A percentile compares a stretch with the other conserved stretches of the same genome.
phyloP scores from a whole-genome alignment of 305 asterid species.

The Fraxinus paxiana region DNA sequence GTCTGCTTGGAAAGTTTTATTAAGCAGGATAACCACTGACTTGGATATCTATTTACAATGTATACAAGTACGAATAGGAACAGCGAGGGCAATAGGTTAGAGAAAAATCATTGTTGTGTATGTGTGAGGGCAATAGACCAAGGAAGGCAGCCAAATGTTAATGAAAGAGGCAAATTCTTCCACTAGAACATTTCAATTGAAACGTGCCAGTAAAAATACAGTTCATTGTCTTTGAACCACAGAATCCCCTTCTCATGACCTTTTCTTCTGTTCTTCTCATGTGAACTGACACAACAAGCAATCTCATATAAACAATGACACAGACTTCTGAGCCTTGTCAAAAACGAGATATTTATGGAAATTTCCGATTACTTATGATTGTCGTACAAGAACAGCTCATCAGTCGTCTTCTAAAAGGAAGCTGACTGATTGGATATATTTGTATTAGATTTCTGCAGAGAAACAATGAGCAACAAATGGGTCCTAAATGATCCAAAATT shows the following conservation, averaged over 20 bases:
- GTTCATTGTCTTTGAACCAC: neutral
- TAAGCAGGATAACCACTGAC: neutral
- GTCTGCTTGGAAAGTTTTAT: neutral
- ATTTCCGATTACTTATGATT: neutral
- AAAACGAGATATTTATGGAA: neutral
- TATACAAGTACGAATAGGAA: neutral
- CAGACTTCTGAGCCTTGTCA: neutral
- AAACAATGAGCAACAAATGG: neutral
- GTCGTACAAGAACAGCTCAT: neutral
- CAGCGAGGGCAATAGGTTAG: neutral
- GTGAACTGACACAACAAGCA: neutral
- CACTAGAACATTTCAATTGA: neutral
- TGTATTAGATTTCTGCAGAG: neutral
- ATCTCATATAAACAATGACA: neutral
- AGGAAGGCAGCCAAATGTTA: neutral
- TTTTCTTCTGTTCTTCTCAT: slow-evolving; percentile 5
- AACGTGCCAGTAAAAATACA: neutral
- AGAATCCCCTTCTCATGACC: neutral
- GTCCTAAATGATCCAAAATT: neutral
- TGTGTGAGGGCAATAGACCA: neutral
- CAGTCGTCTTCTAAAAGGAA: neutral
- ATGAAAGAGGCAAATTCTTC: neutral
- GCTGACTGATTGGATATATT: neutral
- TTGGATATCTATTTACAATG: neutral
- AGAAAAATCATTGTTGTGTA: neutral